phyloP scores from a whole-genome alignment of 306 rosid species.

The Sindora glabra region DNA sequence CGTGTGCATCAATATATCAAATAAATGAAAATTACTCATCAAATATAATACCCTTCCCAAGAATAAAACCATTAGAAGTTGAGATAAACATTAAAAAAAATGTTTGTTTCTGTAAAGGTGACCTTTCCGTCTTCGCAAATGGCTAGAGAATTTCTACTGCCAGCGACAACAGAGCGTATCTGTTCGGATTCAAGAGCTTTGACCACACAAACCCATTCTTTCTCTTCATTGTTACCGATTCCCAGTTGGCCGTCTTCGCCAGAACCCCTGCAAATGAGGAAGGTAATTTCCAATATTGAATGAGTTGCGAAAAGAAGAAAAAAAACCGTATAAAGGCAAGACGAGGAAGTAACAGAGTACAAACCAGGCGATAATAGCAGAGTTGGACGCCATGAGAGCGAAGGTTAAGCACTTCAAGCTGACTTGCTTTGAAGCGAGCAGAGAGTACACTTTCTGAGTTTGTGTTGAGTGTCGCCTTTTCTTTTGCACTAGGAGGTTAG shows the following conservation, averaged over 20 bases:
- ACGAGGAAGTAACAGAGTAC: background rate
- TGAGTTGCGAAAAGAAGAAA: too few relatives aligned
- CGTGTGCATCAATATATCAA: background rate
- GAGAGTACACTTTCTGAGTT: background rate
- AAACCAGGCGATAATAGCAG: conserved; percentile 34
- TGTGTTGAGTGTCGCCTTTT: background rate
- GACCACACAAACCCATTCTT: conserved; percentile 53
- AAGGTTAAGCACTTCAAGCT: background rate
- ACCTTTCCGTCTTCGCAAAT: conserved; percentile 85
- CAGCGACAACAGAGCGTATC: conserved; percentile 80
- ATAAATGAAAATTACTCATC: background rate
- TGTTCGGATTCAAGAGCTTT: conserved; percentile 39
- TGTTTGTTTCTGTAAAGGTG: background rate
- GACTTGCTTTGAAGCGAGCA: too few relatives aligned
- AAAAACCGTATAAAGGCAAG: background rate
- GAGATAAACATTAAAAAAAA: background rate
- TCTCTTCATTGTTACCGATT: conserved; percentile 72
- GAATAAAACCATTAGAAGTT: background rate
- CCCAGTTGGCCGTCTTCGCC: conserved; percentile 98
- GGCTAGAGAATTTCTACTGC: conserved; percentile 94
- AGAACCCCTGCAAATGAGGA: conserved; percentile 60
- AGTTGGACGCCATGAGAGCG: conserved; percentile 26
- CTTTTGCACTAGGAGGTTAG: background rate
- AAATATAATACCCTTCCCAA: background rate
- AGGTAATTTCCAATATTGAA: background rate